Base-by-base conservation (phyloP, 495 filamentous ascomycete species). In the Sporormia fimetaria region DNA sequence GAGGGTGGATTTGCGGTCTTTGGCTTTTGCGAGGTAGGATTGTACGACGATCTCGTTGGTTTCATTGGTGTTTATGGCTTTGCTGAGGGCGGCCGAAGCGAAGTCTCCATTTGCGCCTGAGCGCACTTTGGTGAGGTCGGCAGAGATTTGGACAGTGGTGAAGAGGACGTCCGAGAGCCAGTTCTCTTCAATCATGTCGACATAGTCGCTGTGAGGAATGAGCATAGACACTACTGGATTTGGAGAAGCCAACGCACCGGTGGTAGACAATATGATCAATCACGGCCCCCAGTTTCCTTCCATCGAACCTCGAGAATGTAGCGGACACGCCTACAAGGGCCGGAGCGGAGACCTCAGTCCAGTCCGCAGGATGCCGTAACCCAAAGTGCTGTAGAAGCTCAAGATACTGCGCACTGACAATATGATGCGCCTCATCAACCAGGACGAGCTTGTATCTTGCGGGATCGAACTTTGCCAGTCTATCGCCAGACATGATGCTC, bases 401-500 rank as follows among this genome's bases (percentile, higher is more conserved):
- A 44, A 88, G 65, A 55, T 95, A 99, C 23, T 73, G 71, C 6
- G 71, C 66, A 4, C 88, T 81, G 22, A 94, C 87, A 34, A 96
- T 94, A 61, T 96, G 90, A 62, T 99, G 90, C n/a, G 86, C 88
- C 57, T 99, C 90, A 52, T 99, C 90, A 5, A 99, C 88, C 10
- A 99, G 69, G 2, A 99, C 62, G 0, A 99, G 73, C 58, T 99
- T 99, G 67, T 88, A 95, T 15, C 62, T 61, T 1, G 44, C 59
- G 0, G 87, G 82, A 43, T 94, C 76, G 52, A 86, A 96, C 49
- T 93, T 95, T 22, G 52, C 34, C 10, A 95, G 68, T 20, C 90
- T 71, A 32, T 86, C 76, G 11, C 71, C 67, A 3, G 80, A 87
- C 0, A 67, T 70, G 30, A 99, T 73, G 45, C 81, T 92, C 49